Evolutionary conservation across 2,329 filamentous ascomycete species (phyloP).

Genomic region (Fragosphaeria purpurea): DNA sequence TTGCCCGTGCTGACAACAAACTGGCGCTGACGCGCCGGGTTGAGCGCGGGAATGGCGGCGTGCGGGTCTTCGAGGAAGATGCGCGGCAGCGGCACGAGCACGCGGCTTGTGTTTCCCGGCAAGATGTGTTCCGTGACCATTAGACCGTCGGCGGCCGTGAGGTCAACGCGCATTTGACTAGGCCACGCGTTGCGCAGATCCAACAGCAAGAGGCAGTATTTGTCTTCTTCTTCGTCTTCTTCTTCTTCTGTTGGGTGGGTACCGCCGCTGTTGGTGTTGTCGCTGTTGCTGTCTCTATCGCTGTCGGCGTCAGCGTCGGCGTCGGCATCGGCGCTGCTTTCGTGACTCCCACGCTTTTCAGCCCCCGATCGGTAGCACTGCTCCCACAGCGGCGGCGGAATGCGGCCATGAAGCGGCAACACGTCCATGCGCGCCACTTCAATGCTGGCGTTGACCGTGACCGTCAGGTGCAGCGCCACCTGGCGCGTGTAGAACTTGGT

Average conservation of each 20-base stretch:
- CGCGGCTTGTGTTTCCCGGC: conserved; percentile 59
- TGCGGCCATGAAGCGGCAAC: conserved; percentile 57
- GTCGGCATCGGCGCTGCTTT: background rate
- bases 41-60: conserved; percentile 67
- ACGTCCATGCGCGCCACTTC: conserved; percentile 75
- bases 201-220: conserved; percentile 69
- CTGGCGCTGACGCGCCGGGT: conserved; percentile 75
- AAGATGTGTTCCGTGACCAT: conserved; percentile 47
- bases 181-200: conserved; percentile 90
- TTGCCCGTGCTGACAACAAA: conserved; percentile 80
- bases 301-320: background rate
- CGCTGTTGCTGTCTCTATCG: background rate
- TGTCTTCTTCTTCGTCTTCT: conserved; percentile 26
- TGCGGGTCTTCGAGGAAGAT: conserved; percentile 69
- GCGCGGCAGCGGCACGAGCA: conserved; percentile 66
- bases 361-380: conserved; percentile 22
- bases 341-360: conserved; percentile 25
- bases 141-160: conserved; percentile 35
- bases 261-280: conserved; percentile 15
- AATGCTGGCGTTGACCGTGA: conserved; percentile 87
- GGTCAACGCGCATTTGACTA: conserved; percentile 57
- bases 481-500: conserved; percentile 77
- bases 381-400: conserved; percentile 52
- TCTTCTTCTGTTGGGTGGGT: conserved; percentile 19
- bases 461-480: conserved; percentile 66